These are phyloP conservation scores for Didymella lethalis DNA, from an alignment of 2,329 filamentous ascomycete species.

Conservation along the genomic window DNA sequence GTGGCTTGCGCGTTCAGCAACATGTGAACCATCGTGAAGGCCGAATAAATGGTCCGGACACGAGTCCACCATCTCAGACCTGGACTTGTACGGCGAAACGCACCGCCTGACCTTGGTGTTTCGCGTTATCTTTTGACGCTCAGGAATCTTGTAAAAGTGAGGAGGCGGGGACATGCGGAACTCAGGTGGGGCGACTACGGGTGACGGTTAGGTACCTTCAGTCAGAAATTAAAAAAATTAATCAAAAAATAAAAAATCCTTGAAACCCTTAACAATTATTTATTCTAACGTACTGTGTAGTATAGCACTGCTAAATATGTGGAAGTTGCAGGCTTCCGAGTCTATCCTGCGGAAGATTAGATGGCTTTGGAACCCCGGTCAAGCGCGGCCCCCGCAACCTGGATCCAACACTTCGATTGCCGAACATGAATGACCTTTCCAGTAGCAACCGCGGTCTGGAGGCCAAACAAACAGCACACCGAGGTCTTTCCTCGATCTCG, in stretches of 20 bases:
- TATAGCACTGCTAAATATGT: no score
- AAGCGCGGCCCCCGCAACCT: constrained; percentile 16
- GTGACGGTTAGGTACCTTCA: no score
- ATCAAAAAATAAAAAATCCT: no score
- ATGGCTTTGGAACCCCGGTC: constrained; percentile 6
- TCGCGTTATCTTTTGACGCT: background rate
- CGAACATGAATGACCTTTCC: constrained; percentile 2
- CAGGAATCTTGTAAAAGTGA: constrained; percentile 6
- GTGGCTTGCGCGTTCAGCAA: constrained; percentile 8
- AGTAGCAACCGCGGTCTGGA: constrained; percentile 5
- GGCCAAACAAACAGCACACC: background rate
- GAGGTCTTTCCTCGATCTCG: background rate
- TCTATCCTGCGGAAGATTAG: background rate
- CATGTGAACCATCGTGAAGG: constrained; percentile 10
- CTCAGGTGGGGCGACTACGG: constrained; percentile 1
- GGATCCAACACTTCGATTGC: constrained; percentile 8
- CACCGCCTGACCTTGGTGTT: background rate
- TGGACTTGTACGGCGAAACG: background rate
- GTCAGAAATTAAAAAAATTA: no score
- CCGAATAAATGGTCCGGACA: constrained; percentile 1
- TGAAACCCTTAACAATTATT: no score
- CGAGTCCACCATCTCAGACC: background rate
- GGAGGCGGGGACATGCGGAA: constrained; percentile 11
- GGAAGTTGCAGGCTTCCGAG: background rate
- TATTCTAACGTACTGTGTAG: no score